Evolutionary conservation across 192 early-diverging fungal genomes (phyloP), one percentile per base, ranked within the genome.

Genomic region (Spinellus fusiger): DNA sequence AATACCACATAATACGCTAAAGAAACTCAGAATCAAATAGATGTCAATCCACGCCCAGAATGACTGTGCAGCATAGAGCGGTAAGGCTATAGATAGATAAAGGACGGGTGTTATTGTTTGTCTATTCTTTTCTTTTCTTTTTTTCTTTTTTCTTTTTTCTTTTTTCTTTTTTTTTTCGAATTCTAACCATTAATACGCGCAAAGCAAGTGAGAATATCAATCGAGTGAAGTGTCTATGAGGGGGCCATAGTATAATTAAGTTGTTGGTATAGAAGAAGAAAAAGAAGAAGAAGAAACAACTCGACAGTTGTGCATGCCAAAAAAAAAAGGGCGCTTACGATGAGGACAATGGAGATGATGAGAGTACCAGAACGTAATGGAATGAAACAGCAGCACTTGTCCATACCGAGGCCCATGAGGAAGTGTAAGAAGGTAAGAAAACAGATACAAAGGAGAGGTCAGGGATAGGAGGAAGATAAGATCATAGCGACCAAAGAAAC

Each of bases 361-460:
- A 67, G 59, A 18, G 59, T 55, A n/a, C 65, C 65, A 28, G 59
- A 44, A 31, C 65, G 57, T 33, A 67, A 48, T 48, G 65, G 65
- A 44, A 67, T 60, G 46, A 56, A 67, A 50, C 65, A 67, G 37
- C 65, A 67, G 20, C 65, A 67, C 48, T 48, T 59, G 34, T 67
- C 65, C 28, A 61, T 35, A 48, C 58, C 51, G 37, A 67, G 2
- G 1, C 54, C 35, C 54, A 56, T 56, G 3, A 15, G n/a, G n/a
- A n/a, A 20, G 16, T 28, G 13, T 37, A 35, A 26, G 33, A 5
- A 37, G 18, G 10, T 37, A 16, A 18, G 23, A 23, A 56, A 35
- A 28, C 15, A 44, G 10, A 44, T 35, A 20, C 34, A 54, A n/a
- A 54, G 53, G 34, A 54, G 32, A 32, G 23, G 26, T 33, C 5